A percentile compares a stretch with the other conserved stretches of the same genome.
Evolutionary conservation across 129 eudicot genomes (phyloP).

Genomic region (Artemisia annua): DNA sequence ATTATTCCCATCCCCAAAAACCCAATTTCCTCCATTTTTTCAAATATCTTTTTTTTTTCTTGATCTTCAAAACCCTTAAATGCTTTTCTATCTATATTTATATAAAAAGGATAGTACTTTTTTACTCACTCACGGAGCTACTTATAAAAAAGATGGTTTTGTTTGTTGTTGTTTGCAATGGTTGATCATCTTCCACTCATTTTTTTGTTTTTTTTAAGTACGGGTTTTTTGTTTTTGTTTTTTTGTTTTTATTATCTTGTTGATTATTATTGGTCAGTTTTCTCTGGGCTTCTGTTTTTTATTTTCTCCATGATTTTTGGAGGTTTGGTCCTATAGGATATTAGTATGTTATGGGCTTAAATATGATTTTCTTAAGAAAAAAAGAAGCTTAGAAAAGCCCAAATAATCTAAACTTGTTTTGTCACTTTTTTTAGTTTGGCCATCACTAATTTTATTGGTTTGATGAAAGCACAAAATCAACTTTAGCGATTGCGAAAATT

Average conservation of each 20-base stretch:
- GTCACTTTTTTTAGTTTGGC: too few relatives aligned
- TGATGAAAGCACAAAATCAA: too few relatives aligned
- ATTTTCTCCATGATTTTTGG: constrained; percentile 35
- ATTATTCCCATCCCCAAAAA: constrained; percentile 96
- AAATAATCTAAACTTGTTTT: neutral
- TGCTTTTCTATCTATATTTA: neutral
- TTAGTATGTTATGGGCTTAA: neutral
- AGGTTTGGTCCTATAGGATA: neutral
- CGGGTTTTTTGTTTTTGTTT: neutral
- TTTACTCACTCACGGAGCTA: constrained; percentile 22
- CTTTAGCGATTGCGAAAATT: too few relatives aligned
- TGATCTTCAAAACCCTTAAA: constrained; percentile 30
- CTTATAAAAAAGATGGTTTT: neutral
- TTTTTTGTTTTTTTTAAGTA: neutral
- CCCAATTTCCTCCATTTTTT: constrained; percentile 82
- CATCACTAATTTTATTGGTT: too few relatives aligned
- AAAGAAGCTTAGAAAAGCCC: neutral
- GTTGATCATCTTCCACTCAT: constrained; percentile 51
- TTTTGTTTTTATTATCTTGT: neutral
- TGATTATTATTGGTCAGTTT: constrained; percentile 30
- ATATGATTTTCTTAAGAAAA: too few relatives aligned
- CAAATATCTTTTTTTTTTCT: neutral
- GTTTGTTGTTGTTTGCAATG: constrained; percentile 20
- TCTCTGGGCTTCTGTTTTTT: constrained; percentile 19
- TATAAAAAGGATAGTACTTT: neutral